Evolutionary conservation across 2,329 filamentous ascomycete species (phyloP), one percentile per base, ranked within the genome.

Genomic region (Ciborinia camelliae): DNA sequence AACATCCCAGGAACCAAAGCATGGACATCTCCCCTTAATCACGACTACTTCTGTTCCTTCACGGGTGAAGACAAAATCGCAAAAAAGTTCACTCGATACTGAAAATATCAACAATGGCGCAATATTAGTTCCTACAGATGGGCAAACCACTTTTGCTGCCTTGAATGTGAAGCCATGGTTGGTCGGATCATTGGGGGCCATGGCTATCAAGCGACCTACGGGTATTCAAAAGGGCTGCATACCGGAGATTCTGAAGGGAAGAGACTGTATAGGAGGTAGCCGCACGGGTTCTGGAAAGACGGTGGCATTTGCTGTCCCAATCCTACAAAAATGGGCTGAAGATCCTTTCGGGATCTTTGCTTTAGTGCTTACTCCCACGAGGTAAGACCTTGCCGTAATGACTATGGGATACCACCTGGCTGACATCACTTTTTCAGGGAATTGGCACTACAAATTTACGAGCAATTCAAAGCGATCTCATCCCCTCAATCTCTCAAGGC

Each of bases 221-320:
- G 89, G 90, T 20, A 98, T 99, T 80, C 95, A 99, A 73, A 91
- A 90, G 73, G 89, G 87, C 61, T 96, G 91, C 75, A 98, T 99
- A 73, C 93, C 94, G 1, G 90, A 95, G 75, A 97, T 98, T 66
- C 77, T 99, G 41, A 89, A 91, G 71, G 95, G 95, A 7, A 85
- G 90, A 71, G 93, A 99, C 78, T 97, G 92, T 75, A 97, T 99
- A 71, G 95, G 95, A 74, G 93, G 93, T 45, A 96, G 91, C 74
- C 85, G 92, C 68, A 99, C 95, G 0, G 95, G 95, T 81, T 97
- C 94, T 15, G 95, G 95, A 78, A 99, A 99, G 80, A 99, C 95
- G 4, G 88, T 98, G 51, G 93, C 95, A 1, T 99, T 99, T 77
- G 91, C 94, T 0, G 92, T 93, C 12, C 95, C 95, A 0, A 96